These are phyloP conservation scores for Aspergillus bridgeri DNA, from an alignment of 495 filamentous ascomycete genomes.

Conservation along the genomic window DNA sequence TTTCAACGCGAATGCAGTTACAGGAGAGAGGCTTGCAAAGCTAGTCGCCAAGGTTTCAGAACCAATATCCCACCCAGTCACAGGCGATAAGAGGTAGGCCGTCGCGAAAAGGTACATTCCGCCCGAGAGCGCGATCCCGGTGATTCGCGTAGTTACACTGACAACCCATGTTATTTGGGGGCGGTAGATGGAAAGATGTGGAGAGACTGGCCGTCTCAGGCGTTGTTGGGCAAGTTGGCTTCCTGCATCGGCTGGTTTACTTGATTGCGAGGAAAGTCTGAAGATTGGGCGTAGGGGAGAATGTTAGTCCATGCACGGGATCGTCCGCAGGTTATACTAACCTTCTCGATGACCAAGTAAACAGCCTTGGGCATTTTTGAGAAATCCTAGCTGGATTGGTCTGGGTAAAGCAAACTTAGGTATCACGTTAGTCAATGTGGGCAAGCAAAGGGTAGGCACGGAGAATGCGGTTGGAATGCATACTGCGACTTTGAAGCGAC, in stretches of 20 bases:
- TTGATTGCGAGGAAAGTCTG: not conserved
- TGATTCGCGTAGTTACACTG: not conserved
- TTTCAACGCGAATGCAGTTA: not conserved
- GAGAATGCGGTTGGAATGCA: not conserved
- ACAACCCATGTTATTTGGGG: not conserved
- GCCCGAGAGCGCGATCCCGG: not conserved
- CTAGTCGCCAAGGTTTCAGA: not conserved
- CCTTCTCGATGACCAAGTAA: not conserved
- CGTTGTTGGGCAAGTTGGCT: not conserved
- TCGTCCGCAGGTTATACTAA: not conserved
- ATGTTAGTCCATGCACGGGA: not conserved
- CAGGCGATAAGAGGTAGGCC: not conserved
- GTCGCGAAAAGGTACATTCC: not conserved
- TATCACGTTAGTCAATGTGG: not conserved
- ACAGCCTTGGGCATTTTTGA: not conserved
- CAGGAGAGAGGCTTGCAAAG: not conserved
- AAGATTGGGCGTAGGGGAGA: not conserved
- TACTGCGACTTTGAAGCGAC: not conserved
- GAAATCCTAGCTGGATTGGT: not conserved
- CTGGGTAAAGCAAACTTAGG: not conserved
- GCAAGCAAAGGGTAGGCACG: not conserved
- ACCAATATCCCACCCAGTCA: not conserved
- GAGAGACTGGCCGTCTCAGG: not conserved
- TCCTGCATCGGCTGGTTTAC: not conserved
- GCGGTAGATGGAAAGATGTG: not conserved